Evolutionary conservation across 192 early-diverging fungal species (phyloP).

Genomic region (Nowakowskiella sp.): DNA sequence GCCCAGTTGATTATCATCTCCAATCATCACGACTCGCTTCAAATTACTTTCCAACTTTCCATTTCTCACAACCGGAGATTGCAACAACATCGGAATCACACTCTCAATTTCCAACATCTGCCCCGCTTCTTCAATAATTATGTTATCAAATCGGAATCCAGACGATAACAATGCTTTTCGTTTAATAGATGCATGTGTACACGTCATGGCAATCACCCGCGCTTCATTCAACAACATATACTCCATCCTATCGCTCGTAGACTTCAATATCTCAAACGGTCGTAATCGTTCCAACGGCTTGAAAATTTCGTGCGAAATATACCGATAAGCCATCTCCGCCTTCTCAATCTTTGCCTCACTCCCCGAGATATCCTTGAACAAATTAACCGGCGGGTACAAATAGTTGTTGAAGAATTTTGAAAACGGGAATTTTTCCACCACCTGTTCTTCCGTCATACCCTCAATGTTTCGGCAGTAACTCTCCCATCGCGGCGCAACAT

Average conservation of each 20-base stretch:
- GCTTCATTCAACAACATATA: slow-evolving; percentile 95
- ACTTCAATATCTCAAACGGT: slow-evolving; percentile 87
- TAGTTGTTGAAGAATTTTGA: slow-evolving; percentile 61
- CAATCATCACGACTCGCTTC: slow-evolving; percentile 89
- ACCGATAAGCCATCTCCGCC: slow-evolving; percentile 72
- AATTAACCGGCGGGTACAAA: slow-evolving; percentile 60
- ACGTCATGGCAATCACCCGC: slow-evolving; percentile 94
- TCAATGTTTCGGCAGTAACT: slow-evolving; percentile 35
- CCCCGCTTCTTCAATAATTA: slow-evolving; percentile 96
- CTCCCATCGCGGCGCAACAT: slow-evolving; percentile 71
- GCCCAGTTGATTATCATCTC: slow-evolving; percentile 95
- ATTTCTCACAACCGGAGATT: slow-evolving; percentile 31
- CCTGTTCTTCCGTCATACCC: slow-evolving; percentile 19
- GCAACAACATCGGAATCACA: slow-evolving; percentile 84
- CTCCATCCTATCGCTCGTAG: slow-evolving; percentile 68
- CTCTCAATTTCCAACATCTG: slow-evolving; percentile 94
- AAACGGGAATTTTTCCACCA: slow-evolving; percentile 73
- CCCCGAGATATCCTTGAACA: slow-evolving; percentile 1
- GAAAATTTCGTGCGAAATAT: slow-evolving; percentile 74
- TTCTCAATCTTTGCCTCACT: slow-evolving; percentile 38
- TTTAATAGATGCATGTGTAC: slow-evolving; percentile 91
- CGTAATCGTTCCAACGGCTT: slow-evolving; percentile 82
- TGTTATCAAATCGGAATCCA: slow-evolving; percentile 90
- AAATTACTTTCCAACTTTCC: slow-evolving; percentile 49
- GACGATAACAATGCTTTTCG: slow-evolving; percentile 74